Conservation (phyloP, 106 monocot species). For the Dendrobium nobile region DNA sequence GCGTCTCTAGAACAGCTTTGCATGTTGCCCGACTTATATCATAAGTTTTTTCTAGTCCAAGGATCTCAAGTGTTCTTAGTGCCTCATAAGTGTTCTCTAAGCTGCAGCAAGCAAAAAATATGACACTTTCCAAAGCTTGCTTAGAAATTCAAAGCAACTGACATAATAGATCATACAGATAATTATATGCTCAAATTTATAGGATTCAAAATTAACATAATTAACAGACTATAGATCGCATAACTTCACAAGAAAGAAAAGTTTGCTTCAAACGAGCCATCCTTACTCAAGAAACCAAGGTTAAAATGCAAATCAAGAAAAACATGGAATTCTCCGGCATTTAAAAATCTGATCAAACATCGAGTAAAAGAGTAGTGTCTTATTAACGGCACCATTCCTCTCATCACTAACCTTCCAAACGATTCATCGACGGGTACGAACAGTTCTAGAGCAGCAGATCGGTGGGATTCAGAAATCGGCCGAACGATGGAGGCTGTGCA, state of each 20-base stretch:
- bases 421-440: slow-evolving; percentile 40
- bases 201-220: not conserved
- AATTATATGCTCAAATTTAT: not conserved
- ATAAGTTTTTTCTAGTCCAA: slow-evolving; percentile 34
- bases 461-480: slow-evolving; percentile 46
- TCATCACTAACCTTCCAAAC: slow-evolving; percentile 22
- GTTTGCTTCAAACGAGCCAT: not conserved
- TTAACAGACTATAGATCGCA: not conserved
- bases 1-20: slow-evolving; percentile 31
- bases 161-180: not conserved
- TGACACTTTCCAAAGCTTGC: not conserved
- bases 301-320: not conserved
- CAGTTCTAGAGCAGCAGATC: slow-evolving; percentile 45
- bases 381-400: not conserved
- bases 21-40: slow-evolving; percentile 33
- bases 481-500: slow-evolving; percentile 17
- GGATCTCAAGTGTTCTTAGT: slow-evolving; percentile 70
- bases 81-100: slow-evolving; percentile 82
- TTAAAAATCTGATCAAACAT: not conserved
- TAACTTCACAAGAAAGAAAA: not conserved
- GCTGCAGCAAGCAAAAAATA: slow-evolving; percentile 30
- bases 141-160: not conserved
- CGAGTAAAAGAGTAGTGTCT: not conserved
- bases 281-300: not conserved
- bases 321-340: not conserved